Conservation (phyloP, 1,284 basidiomycete species). For the Cryptococcus sp. region DNA sequence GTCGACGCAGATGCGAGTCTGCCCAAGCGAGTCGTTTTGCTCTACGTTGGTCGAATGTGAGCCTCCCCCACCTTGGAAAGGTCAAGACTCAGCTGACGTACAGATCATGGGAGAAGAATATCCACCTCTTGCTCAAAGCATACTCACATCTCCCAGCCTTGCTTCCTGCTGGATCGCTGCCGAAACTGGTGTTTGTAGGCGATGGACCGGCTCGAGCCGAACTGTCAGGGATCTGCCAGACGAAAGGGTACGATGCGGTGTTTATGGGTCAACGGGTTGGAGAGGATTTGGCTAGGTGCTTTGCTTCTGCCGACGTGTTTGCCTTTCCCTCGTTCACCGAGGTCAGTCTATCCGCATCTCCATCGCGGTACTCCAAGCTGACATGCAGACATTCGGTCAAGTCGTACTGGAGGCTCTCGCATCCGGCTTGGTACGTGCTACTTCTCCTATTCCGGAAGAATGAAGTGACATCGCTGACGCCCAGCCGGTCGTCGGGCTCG, state of each 20-base stretch:
- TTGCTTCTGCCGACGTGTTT: slow-evolving; percentile 54
- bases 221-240: slow-evolving; percentile 48
- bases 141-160: slow-evolving; percentile 42
- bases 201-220: slow-evolving; percentile 53
- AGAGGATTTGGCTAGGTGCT: slow-evolving; percentile 47
- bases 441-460: not conserved
- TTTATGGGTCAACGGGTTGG: slow-evolving; percentile 53
- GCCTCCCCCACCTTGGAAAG: slow-evolving; percentile 7
- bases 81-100: not conserved
- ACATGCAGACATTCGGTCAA: slow-evolving; percentile 52
- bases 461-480: not conserved
- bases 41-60: slow-evolving; percentile 46
- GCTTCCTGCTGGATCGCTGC: slow-evolving; percentile 26
- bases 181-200: slow-evolving; percentile 55
- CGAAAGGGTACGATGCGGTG: slow-evolving; percentile 48
- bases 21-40: slow-evolving; percentile 33
- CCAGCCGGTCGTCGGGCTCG: slow-evolving; percentile 53
- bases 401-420: slow-evolving; percentile 56
- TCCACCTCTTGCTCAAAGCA: slow-evolving; percentile 53
- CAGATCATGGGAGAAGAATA: slow-evolving; percentile 56
- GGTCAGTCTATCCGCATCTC: too few species aligned
- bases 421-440: slow-evolving; percentile 46
- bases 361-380: slow-evolving; percentile 1
- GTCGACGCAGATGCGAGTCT: not conserved
- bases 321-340: slow-evolving; percentile 54